Evolutionary conservation across 257 asterid genomes (phyloP), one percentile per base, ranked within the genome.

Genomic region (Fraxinus pennsylvanica): DNA sequence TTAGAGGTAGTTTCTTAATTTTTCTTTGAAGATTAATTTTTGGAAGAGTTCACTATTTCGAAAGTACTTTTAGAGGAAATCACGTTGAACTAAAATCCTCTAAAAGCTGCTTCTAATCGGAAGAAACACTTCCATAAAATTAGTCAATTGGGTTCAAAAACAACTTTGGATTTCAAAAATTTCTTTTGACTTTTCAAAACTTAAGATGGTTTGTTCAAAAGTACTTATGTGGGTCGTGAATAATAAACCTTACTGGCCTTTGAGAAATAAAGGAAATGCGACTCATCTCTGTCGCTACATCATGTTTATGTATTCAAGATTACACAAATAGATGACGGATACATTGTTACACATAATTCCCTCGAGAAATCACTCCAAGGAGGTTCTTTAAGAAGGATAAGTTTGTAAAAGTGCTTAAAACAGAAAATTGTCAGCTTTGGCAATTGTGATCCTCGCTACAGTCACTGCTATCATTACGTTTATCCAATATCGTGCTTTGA

Each of bases 401-500:
- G 54, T 45, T 45, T 5, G 13, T 41, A 41, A 9, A 41, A 45
- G 19, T 45, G n/a, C 19, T 13, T 45, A 13, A 19, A 25, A 63
- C 32, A 1, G 19, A 6, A 9, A 14, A 63, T 21, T 0, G 68
- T 77, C 86, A 83, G 36, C 21, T 71, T 36, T 75, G 70, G 22
- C 59, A 29, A 45, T 66, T 71, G 66, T 68, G 79, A 68, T 80
- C 76, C 35, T 74, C 68, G 39, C 78, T 33, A 25, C 10, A 67
- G 14, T 41, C 43, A 52, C 10, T 29, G 77, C 66, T 70, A 50
- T 86, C 84, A 17, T 10, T 9, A 25, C n/a, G 6, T 38, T 27
- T 74, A 69, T 74, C 89, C 54, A 19, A 22, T 1, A 39, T 22
- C 66, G 29, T 10, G 29, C 76, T 80, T 54, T 32, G 75, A 33